A percentile compares a stretch with the other conserved stretches of the same genome.
Evolutionary conservation across 345 rosid genomes (phyloP).

Genomic region (Rubroshorea leprosula): DNA sequence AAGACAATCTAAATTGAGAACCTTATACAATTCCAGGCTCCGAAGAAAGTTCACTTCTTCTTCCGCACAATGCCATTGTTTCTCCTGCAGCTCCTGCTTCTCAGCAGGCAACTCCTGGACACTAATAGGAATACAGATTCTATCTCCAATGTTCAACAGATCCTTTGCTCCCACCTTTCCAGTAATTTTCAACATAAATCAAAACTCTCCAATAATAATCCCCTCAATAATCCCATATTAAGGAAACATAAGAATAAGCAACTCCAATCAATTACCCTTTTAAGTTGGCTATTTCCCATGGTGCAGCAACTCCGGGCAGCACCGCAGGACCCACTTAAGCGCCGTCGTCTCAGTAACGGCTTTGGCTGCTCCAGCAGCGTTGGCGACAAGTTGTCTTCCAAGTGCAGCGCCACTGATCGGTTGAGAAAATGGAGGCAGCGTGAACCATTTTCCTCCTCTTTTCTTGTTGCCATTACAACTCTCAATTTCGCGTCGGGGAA

Average conservation of each 20-base stretch:
- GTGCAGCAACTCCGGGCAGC: constrained; percentile 70
- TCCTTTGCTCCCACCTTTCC: constrained; percentile 83
- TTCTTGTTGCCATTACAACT: constrained; percentile 1
- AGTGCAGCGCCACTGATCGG: constrained; percentile 32
- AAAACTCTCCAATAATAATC: background rate
- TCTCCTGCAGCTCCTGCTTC: constrained; percentile 34
- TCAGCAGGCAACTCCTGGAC: constrained; percentile 35
- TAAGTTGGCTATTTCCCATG: constrained; percentile 29
- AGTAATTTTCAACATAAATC: constrained; percentile 26
- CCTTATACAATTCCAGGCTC: constrained; percentile 75
- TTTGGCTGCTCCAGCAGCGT: constrained; percentile 7
- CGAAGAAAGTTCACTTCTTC: constrained; percentile 64
- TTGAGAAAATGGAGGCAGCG: constrained; percentile 58
- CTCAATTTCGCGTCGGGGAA: background rate
- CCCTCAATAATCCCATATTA: background rate
- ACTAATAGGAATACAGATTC: constrained; percentile 60
- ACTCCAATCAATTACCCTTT: constrained; percentile 46
- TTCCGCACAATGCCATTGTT: constrained; percentile 37
- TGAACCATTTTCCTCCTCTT: constrained; percentile 52
- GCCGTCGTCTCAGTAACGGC: constrained; percentile 45
- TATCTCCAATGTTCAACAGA: constrained; percentile 60
- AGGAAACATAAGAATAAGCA: background rate
- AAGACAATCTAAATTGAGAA: constrained; percentile 19
- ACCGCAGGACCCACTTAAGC: constrained; percentile 71
- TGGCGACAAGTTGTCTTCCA: constrained; percentile 39